Conservation (phyloP, 371 early-diverging fungal species). For the Blakeslea trispora region DNA sequence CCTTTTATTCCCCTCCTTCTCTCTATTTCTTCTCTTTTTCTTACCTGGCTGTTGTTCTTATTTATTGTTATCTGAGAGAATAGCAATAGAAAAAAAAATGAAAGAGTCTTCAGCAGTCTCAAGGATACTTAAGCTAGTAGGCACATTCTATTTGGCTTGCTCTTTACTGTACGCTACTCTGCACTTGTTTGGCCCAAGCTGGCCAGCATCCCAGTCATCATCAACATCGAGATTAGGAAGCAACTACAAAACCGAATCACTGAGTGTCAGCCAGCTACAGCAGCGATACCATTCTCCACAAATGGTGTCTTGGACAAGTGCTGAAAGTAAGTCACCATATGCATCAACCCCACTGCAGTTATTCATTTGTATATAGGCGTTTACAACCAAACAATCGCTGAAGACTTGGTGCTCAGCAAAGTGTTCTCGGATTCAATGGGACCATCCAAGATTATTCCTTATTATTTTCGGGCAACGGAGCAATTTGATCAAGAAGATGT, state of each 20-base stretch:
- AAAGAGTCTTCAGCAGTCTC: slow-evolving; percentile 23
- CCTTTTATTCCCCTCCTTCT: not conserved
- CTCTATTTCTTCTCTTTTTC: not conserved
- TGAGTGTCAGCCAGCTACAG: slow-evolving; percentile 24
- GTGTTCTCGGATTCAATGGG: slow-evolving; percentile 67
- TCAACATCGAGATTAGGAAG: not conserved
- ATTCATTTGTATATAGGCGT: not conserved
- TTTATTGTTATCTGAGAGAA: not conserved
- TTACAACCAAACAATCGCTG: slow-evolving; percentile 27
- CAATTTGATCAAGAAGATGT: slow-evolving; percentile 58
- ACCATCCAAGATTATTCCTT: slow-evolving; percentile 64
- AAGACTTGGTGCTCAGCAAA: slow-evolving; percentile 60
- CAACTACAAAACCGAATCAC: slow-evolving; percentile 2
- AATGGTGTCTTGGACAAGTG: slow-evolving; percentile 30
- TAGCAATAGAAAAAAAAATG: not conserved
- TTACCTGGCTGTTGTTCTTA: not conserved
- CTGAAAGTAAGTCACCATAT: slow-evolving; percentile 24
- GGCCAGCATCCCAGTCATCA: slow-evolving; percentile 11
- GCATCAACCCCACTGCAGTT: not conserved
- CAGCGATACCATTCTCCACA: slow-evolving; percentile 25
- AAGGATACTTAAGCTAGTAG: slow-evolving; percentile 9
- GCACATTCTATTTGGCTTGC: slow-evolving; percentile 19
- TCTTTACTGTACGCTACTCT: slow-evolving; percentile 27
- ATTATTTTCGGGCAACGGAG: slow-evolving; percentile 57
- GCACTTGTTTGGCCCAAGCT: slow-evolving; percentile 27